These are phyloP conservation scores for Citrus australasica DNA, from an alignment of 345 rosid species.

Conservation along the genomic window DNA sequence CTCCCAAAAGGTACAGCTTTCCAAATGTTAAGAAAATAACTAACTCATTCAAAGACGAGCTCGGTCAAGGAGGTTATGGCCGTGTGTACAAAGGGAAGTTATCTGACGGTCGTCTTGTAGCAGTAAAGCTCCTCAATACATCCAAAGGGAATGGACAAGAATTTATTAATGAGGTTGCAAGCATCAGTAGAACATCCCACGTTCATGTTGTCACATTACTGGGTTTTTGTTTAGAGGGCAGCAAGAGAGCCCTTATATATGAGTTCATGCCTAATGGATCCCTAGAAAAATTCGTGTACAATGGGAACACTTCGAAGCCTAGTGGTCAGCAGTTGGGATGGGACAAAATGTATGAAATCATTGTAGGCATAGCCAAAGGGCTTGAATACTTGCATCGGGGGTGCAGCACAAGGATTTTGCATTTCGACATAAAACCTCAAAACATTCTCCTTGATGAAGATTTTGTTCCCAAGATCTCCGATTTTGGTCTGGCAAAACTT, in stretches of 20 bases:
- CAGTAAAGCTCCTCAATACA: conserved; percentile 19
- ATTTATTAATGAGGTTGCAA: conserved; percentile 29
- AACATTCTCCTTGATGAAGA: conserved; percentile 15
- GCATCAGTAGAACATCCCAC: background rate
- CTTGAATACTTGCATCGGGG: conserved; percentile 33
- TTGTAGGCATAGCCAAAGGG: conserved; percentile 21
- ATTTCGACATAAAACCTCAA: conserved; percentile 31
- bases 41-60: conserved; percentile 13
- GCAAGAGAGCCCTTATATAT: conserved; percentile 22
- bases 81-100: conserved; percentile 16
- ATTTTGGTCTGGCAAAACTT: conserved; percentile 22
- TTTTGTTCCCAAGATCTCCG: conserved; percentile 8
- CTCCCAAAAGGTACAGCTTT: background rate
- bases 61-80: conserved; percentile 30
- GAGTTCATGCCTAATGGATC: conserved; percentile 35
- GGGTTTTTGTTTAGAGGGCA: background rate
- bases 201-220: too few species aligned
- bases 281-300: conserved; percentile 20
- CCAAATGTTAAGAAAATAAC: background rate
- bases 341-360: conserved; percentile 21
- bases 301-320: background rate
- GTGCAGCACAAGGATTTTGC: conserved; percentile 30
- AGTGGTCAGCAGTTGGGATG: background rate
- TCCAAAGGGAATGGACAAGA: conserved; percentile 24
- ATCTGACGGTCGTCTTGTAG: conserved; percentile 15